A percentile compares a stretch with the other conserved stretches of the same genome.
Evolutionary conservation across 805 yeast species (phyloP).

Genomic region (Saturnispora quitensis): DNA sequence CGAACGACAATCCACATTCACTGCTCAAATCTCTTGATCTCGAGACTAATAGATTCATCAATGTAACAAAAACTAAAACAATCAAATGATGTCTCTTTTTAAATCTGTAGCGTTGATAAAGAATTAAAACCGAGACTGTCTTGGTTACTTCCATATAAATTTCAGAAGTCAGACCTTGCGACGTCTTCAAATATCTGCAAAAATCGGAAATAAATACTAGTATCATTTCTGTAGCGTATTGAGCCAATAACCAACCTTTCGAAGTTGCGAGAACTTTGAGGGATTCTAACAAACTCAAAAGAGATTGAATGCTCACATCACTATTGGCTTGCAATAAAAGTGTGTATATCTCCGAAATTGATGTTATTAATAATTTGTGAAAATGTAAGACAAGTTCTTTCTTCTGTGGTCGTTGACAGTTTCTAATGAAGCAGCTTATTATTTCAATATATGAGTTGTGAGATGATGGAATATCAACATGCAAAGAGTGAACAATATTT

Average conservation of each 20-base stretch:
- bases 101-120: conserved; percentile 62
- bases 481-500: conserved; percentile 5
- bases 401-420: conserved; percentile 3
- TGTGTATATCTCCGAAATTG: conserved; percentile 7
- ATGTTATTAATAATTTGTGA: conserved; percentile 1
- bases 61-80: conserved; percentile 36
- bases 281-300: conserved; percentile 17
- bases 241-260: conserved; percentile 51
- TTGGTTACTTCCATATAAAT: conserved; percentile 34
- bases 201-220: conserved; percentile 12
- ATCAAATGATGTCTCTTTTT: conserved; percentile 67
- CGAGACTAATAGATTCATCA: conserved; percentile 40
- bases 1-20: conserved; percentile 37
- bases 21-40: conserved; percentile 7
- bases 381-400: neutral
- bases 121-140: conserved; percentile 48
- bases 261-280: conserved; percentile 38
- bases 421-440: neutral
- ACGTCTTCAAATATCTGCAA: conserved; percentile 6
- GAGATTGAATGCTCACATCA: neutral
- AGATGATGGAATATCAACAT: neutral
- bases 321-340: neutral
- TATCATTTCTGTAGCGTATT: conserved; percentile 53
- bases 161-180: neutral
- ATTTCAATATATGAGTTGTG: conserved; percentile 4